Conservation (phyloP, 2,329 filamentous ascomycete species). For the Cladophialophora immunda region DNA sequence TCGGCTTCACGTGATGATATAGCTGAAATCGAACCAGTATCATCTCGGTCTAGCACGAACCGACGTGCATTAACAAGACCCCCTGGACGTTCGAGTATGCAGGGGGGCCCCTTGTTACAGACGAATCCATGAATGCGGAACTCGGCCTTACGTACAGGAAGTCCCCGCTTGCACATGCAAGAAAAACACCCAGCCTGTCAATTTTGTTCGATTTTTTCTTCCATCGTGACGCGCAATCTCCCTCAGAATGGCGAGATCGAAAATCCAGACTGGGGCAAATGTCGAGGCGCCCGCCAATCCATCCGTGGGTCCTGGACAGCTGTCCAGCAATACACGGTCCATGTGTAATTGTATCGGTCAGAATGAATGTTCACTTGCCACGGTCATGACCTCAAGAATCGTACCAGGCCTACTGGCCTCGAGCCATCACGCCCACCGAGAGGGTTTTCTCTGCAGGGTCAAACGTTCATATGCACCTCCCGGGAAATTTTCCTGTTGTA, state of each 20-base stretch:
- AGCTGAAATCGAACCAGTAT: not conserved
- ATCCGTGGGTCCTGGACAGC: not conserved
- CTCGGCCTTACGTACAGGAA: slow-evolving; percentile 1
- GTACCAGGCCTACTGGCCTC: too few relatives aligned
- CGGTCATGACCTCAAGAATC: not conserved
- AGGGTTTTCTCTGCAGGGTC: too few relatives aligned
- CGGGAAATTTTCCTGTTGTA: not conserved
- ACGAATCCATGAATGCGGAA: not conserved
- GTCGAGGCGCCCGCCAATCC: not conserved
- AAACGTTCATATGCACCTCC: too few relatives aligned
- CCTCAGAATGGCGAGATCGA: not conserved
- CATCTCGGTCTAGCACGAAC: not conserved
- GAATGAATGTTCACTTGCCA: not conserved
- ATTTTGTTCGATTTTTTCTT: not conserved
- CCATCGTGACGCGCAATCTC: not conserved
- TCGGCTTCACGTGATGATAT: not conserved
- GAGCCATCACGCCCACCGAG: too few relatives aligned
- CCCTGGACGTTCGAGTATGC: not conserved
- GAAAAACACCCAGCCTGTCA: not conserved
- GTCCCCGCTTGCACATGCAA: slow-evolving; percentile 1
- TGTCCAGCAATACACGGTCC: not conserved
- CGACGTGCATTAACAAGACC: slow-evolving; percentile 3
- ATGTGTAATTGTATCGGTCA: not conserved
- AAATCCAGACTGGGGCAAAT: not conserved
- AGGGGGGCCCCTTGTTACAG: not conserved